phyloP scores from a whole-genome alignment of 176 grass and related monocot species.

The Phoenix roebelenii region DNA sequence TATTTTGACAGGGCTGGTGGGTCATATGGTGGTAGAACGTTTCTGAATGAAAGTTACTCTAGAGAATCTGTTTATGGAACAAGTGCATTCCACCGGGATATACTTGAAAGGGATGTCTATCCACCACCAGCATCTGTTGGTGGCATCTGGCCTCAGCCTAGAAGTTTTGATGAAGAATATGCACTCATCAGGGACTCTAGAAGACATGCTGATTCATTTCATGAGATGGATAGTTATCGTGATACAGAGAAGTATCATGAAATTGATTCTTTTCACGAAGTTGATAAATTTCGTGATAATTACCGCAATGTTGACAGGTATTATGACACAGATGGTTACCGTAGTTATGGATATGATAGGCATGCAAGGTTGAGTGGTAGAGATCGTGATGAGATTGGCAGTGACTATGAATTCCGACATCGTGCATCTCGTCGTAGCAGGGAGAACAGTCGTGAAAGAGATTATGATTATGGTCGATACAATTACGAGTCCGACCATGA shows the following conservation, averaged over 20 bases:
- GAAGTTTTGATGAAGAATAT: conserved; percentile 69
- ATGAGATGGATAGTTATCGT: conserved; percentile 24
- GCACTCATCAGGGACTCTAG: conserved; percentile 51
- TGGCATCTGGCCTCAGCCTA: conserved; percentile 58
- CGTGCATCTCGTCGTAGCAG: conserved; percentile 43
- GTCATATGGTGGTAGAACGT: conserved; percentile 69
- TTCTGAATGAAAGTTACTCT: conserved; percentile 51
- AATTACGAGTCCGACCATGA: conserved; percentile 60
- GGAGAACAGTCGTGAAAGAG: conserved; percentile 55
- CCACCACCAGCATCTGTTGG: conserved; percentile 39
- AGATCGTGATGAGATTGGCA: conserved; percentile 40
- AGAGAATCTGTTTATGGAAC: conserved; percentile 55
- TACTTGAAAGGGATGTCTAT: conserved; percentile 68
- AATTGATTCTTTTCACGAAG: conserved; percentile 38
- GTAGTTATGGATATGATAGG: conserved; percentile 73
- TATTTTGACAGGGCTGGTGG: conserved; percentile 55
- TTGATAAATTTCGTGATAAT: conserved; percentile 44
- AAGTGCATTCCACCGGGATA: conserved; percentile 40
- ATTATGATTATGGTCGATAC: conserved; percentile 48
- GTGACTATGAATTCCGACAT: conserved; percentile 48
- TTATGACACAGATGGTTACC: conserved; percentile 47
- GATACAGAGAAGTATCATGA: conserved; percentile 36
- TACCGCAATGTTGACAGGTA: conserved; percentile 42
- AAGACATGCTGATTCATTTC: conserved; percentile 38
- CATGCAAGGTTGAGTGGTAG: conserved; percentile 66